These are phyloP conservation scores for Panellus pusillus DNA, from an alignment of 768 basidiomycete genomes.

Conservation along the genomic window DNA sequence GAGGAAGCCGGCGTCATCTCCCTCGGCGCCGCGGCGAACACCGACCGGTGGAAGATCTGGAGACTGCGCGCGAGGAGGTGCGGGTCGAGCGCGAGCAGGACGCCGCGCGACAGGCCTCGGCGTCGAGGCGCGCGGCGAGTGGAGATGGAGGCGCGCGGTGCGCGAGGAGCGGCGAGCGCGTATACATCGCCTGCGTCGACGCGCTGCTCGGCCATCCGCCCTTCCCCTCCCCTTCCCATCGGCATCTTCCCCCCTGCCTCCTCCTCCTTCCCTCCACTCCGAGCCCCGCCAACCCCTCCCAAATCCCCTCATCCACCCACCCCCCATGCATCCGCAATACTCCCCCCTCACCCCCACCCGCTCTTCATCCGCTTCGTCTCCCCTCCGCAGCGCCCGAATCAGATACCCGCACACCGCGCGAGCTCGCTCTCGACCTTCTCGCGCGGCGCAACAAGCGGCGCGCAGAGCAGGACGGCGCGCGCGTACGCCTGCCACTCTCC, in stretches of 20 bases:
- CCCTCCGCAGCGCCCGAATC: constrained; percentile 53
- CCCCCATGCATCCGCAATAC: constrained; percentile 61
- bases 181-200: constrained; percentile 55
- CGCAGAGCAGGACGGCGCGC: constrained; percentile 55
- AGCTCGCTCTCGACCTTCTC: constrained; percentile 70
- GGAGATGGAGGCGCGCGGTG: constrained; percentile 23
- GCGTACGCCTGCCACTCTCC: constrained; percentile 64
- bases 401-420: constrained; percentile 64
- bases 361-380: constrained; percentile 33
- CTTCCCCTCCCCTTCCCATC: constrained; percentile 17
- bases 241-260: no score
- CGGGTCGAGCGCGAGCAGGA: constrained; percentile 64
- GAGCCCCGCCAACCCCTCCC: no score
- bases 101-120: constrained; percentile 70
- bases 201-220: constrained; percentile 40
- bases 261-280: no score
- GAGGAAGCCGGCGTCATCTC: constrained; percentile 49
- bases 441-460: constrained; percentile 58
- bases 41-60: constrained; percentile 55
- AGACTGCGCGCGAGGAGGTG: constrained; percentile 64
- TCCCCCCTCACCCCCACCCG: constrained; percentile 63
- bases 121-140: constrained; percentile 55
- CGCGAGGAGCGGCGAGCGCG: constrained; percentile 46
- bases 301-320: constrained; percentile 50
- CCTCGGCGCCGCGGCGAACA: constrained; percentile 52